Base-by-base conservation (phyloP, 805 yeast genomes). In the Myxozyma lipomycoides region DNA sequence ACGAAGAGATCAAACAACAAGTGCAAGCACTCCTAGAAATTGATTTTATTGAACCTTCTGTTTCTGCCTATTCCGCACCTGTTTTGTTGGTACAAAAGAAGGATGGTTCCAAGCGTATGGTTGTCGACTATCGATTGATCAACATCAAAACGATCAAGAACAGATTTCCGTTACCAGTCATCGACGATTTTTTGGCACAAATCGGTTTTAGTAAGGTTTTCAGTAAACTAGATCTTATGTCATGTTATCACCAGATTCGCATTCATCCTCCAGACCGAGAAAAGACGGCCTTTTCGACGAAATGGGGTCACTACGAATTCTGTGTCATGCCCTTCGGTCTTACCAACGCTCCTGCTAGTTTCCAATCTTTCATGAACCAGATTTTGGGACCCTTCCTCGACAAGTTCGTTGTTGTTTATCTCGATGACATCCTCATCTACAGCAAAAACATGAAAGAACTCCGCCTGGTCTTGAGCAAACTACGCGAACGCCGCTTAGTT, bases 291-390 rank as follows among this genome's bases (percentile, higher is more conserved):
- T 64, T 65, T 36, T 24, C 23, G 4, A 55, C 64, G 0, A 50
- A 26, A 2, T 5, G 18, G 6, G 69, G 66, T 9, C 48, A 50
- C 5, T 62, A 45, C 43, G 59, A 64, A 38, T 65, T 55, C 51
- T 41, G 26, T 1, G 66, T 61, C 4, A 61, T 64, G 64, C 67
- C 65, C 0, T 63, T 64, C 46, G 68, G 67, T 1, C 43, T 61
- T 36, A 28, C 52, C 15, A 62, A 60, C 43, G 67, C 65, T 1
- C 67, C 68, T 0, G 61, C 63, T 1, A 47, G 59, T 2, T 64
- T 66, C 40, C 67, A 63, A 26, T 18, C 43, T 2, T 40, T 41
- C 10, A 49, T 53, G 35, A 49, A 54, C 36, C 32, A 40, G 15
- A 26, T 54, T 5, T 26, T 54, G n/a, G 41, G 45, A 5, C 49